These are phyloP conservation scores for Sphaerulina populicola DNA, from an alignment of 2,329 filamentous ascomycete species.

Conservation along the genomic window DNA sequence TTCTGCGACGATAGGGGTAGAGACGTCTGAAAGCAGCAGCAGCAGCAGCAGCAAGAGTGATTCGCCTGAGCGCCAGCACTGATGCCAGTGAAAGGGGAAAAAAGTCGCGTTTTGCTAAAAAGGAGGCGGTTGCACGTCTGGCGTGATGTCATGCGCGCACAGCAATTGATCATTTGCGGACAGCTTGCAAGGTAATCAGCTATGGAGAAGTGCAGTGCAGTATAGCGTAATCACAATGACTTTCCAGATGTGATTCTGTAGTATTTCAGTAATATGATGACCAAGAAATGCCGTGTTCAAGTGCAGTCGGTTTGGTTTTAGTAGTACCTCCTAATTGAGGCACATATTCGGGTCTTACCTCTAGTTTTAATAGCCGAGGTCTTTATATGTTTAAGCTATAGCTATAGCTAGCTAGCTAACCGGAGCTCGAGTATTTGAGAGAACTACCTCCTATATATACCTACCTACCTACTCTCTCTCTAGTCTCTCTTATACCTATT, in stretches of 20 bases:
- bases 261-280: neutral
- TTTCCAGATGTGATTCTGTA: neutral
- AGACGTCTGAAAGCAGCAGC: neutral
- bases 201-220: neutral
- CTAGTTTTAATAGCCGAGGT: constrained; percentile 6
- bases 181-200: neutral
- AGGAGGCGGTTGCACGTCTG: neutral
- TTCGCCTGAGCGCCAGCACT: constrained; percentile 1
- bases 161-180: neutral
- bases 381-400: neutral
- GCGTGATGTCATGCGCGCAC: neutral
- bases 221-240: neutral
- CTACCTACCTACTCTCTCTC: too few relatives aligned
- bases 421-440: neutral
- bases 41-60: neutral
- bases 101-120: neutral
- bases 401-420: neutral
- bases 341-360: neutral
- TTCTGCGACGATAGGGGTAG: neutral
- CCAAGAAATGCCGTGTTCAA: constrained; percentile 2
- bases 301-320: neutral
- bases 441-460: too few relatives aligned
- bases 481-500: neutral
- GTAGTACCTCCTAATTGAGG: neutral
- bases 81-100: neutral